A percentile compares a stretch with the other conserved stretches of the same genome.
Conservation (phyloP, 2,329 filamentous ascomycete genomes). For the Colletotrichum sp. region DNA sequence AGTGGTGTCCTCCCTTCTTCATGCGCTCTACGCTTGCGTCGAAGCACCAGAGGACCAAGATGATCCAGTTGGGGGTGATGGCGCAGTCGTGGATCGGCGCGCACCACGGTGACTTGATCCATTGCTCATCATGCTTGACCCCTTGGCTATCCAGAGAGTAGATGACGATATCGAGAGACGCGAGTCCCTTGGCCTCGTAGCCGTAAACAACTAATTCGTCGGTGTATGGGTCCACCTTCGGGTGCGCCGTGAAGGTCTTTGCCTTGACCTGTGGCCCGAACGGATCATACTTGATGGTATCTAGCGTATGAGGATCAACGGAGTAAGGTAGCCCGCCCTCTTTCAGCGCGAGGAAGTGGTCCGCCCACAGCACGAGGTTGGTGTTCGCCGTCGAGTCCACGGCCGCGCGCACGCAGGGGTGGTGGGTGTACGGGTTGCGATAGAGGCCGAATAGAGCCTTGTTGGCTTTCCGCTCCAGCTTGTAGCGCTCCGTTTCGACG, state of each 20-base stretch:
- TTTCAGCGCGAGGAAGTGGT: slow-evolving; percentile 51
- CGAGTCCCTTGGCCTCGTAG: slow-evolving; percentile 44
- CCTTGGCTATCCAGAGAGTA: slow-evolving; percentile 36
- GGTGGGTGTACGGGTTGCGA: slow-evolving; percentile 42
- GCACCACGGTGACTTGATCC: slow-evolving; percentile 54
- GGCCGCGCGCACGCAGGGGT: slow-evolving; percentile 33
- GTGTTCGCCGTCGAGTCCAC: slow-evolving; percentile 51
- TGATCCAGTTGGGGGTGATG: slow-evolving; percentile 39
- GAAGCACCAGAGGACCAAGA: slow-evolving; percentile 39
- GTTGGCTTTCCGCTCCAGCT: slow-evolving; percentile 39
- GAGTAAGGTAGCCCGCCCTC: slow-evolving; percentile 50
- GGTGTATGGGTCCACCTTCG: slow-evolving; percentile 44
- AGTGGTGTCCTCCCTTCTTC: slow-evolving; percentile 40
- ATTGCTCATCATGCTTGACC: slow-evolving; percentile 48
- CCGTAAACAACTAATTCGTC: slow-evolving; percentile 44
- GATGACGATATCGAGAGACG: slow-evolving; percentile 37
- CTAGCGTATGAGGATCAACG: slow-evolving; percentile 42
- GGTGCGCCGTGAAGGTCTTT: slow-evolving; percentile 46
- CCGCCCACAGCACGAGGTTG: slow-evolving; percentile 54
- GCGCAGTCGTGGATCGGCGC: slow-evolving; percentile 44
- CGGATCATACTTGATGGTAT: slow-evolving; percentile 41
- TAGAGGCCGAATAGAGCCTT: slow-evolving; percentile 40
- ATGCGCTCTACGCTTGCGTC: slow-evolving; percentile 38
- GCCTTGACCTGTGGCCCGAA: slow-evolving; percentile 38
- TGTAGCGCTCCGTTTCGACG: slow-evolving; percentile 44